These are phyloP conservation scores for Globisporangium solare DNA, from an alignment of 352 stramenopile genomes.

Conservation along the genomic window DNA sequence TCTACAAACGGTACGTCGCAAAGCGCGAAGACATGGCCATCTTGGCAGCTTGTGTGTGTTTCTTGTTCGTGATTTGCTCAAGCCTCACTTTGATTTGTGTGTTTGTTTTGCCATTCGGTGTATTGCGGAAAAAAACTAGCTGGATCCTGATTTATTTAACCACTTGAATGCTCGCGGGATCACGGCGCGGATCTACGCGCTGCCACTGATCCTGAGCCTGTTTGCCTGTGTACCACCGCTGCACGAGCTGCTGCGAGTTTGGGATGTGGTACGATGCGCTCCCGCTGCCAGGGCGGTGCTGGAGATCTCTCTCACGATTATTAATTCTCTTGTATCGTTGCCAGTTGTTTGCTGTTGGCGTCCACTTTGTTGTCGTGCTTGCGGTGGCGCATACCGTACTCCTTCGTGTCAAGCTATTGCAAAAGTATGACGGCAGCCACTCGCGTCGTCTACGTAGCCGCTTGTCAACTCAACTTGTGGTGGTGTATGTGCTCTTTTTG, in stretches of 20 bases:
- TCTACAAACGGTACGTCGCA: conserved; percentile 40
- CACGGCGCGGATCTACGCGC: conserved; percentile 81
- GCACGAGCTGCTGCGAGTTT: conserved; percentile 84
- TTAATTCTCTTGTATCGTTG: not conserved
- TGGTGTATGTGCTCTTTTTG: conserved; percentile 1
- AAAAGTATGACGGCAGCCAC: conserved; percentile 37
- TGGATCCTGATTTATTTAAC: conserved; percentile 78
- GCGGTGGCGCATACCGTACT: conserved; percentile 86
- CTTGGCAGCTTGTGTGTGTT: not conserved
- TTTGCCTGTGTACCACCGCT: conserved; percentile 89
- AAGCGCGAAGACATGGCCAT: not conserved
- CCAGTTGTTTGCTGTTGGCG: conserved; percentile 86
- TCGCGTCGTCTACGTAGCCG: not conserved
- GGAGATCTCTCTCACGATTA: not conserved
- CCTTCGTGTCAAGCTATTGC: conserved; percentile 77
- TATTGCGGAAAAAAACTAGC: conserved; percentile 25
- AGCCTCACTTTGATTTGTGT: not conserved
- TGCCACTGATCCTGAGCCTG: conserved; percentile 85
- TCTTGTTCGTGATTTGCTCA: not conserved
- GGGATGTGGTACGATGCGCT: conserved; percentile 73
- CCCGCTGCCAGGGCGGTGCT: not conserved
- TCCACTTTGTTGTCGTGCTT: conserved; percentile 91
- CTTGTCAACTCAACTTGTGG: too few relatives aligned
- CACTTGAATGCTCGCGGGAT: conserved; percentile 75
- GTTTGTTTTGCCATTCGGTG: not conserved